Conservation (phyloP, 73 alveolate genomes). For the Paramecium sexaurelia region DNA sequence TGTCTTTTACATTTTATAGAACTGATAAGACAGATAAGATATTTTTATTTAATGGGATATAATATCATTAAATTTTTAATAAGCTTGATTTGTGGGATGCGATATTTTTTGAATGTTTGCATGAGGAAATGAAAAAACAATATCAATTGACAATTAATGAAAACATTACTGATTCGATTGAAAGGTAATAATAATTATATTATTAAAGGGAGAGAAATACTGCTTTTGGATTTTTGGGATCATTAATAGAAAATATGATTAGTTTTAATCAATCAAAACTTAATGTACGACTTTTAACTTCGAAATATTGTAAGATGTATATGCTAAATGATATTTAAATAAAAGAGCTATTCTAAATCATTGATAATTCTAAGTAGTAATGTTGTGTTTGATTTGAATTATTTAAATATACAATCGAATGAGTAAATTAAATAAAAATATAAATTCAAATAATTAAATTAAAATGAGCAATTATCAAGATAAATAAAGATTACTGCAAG, state of each 20-base stretch:
- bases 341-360: not conserved
- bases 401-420: not conserved
- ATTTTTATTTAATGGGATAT: not conserved
- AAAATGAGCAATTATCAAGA: not conserved
- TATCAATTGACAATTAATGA: not conserved
- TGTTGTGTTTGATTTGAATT: not conserved
- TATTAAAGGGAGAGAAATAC: slow-evolving; percentile 5
- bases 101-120: not conserved
- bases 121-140: slow-evolving; percentile 13
- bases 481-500: not conserved
- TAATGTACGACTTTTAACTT: not conserved
- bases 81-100: slow-evolving; percentile 40
- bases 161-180: not conserved
- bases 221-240: slow-evolving; percentile 13
- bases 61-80: not conserved
- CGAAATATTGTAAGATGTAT: not conserved
- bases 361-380: not conserved
- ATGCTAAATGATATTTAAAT: not conserved
- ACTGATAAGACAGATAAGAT: not conserved
- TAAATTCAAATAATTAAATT: not conserved
- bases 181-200: not conserved
- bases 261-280: not conserved
- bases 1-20: slow-evolving; percentile 27
- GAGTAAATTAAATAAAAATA: not conserved
- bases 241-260: slow-evolving; percentile 2